Base-by-base conservation (phyloP, 306 rosid genomes). In the Medicago lupulina region DNA sequence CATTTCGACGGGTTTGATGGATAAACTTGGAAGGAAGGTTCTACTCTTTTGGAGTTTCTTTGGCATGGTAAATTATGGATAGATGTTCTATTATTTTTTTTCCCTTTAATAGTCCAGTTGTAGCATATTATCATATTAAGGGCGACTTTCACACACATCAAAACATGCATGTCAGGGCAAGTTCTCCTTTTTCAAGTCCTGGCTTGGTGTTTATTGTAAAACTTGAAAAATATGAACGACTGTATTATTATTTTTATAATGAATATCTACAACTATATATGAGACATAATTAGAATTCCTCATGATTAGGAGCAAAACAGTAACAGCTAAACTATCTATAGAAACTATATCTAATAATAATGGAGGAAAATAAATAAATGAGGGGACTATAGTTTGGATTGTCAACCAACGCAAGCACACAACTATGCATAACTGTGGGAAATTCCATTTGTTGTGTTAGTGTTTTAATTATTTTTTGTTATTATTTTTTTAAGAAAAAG, bases 1-100 rank as follows among this genome's bases (percentile, higher is more conserved):
- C 53, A 64, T 92, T 73, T 96, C 98, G 0, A 90, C 87, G 91
- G 51, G 67, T 74, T 92, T 95, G 91, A 95, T 95, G 98, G 98
- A 95, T 83, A 91, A 85, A 84, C 87, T 95, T 61, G 98, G 98
- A 80, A 87, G 98, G 80, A 95, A 90, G 87, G 83, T 84, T 76
- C 91, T 95, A 57, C 97, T 95, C 41, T 83, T 92, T 38, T 86
- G 98, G 96, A 95, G 97, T 87, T 95, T 95, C 82, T 81, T 86
- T 44, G 97, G 98, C 86, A 95, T 95, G 98, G 98, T 95, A 94
- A 87, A 46, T 73, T 41, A 57, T 60, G 51, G 67, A 67, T 67
- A 40, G 54, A 72, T 72, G 23, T 60, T 46, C 19, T 65, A 40
- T 63, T 38, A 19, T n/a, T 9, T 49, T 54, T 15, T 59, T 23